A percentile compares a stretch with the other conserved stretches of the same genome.
Conservation (phyloP, 257 asterid species). For the Fraxinus cuspidata region DNA sequence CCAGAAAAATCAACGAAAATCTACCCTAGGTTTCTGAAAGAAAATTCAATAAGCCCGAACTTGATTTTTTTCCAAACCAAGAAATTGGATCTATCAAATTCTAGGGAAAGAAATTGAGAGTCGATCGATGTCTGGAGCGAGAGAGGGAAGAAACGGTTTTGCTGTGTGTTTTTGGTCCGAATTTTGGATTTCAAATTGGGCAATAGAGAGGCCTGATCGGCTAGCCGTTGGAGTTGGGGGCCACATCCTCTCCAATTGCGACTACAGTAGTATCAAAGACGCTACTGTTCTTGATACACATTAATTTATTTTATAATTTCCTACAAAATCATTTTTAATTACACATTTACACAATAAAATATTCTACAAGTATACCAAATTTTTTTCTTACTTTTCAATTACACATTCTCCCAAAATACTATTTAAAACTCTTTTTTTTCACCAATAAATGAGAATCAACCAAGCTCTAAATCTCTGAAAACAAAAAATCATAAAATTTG, state of each 20-base stretch:
- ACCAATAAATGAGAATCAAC: no score
- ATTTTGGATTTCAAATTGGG: slow-evolving; percentile 5
- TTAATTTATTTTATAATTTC: no score
- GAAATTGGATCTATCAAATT: not conserved
- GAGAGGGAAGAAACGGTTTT: not conserved
- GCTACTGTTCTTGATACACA: no score
- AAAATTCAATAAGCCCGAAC: not conserved
- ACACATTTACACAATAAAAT: no score
- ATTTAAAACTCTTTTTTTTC: no score
- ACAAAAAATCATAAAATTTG: no score
- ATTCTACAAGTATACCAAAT: no score
- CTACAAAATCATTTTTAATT: no score
- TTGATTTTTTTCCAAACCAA: not conserved
- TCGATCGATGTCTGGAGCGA: slow-evolving; percentile 3
- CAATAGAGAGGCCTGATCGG: not conserved
- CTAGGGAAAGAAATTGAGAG: not conserved
- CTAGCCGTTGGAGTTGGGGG: not conserved
- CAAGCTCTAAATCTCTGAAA: no score
- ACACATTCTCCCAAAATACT: no score
- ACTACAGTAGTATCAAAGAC: not conserved
- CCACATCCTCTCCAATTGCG: not conserved
- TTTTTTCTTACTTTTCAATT: no score
- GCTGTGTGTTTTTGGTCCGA: not conserved
- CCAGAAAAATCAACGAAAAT: not conserved
- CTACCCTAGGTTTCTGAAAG: not conserved